Base-by-base conservation (phyloP, 225 moss, liverwort and hornwort genomes). In the Polytrichum commune region DNA sequence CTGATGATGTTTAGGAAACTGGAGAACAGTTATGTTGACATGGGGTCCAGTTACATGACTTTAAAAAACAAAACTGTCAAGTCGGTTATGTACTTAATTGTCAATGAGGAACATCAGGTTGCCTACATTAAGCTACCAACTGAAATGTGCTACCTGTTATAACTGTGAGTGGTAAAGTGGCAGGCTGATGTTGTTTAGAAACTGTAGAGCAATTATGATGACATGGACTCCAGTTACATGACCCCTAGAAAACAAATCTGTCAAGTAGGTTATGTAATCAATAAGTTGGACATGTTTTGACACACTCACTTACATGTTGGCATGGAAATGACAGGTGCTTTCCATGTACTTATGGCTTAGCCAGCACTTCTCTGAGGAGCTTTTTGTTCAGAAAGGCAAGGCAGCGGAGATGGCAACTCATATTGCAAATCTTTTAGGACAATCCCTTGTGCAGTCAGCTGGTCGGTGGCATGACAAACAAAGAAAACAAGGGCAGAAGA, bases 391-490 rank as follows among this genome's bases (percentile, higher is more conserved):
- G 61, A 95, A 85, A 76, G 90, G 85, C 32, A 83, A 77, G 69
- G 98, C 95, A 29, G 93, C 80, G 18, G 93, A 89, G 69, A 95
- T 95, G 98, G 98, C 95, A 30, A 86, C 91, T 18, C 85, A 83
- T 32, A 95, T 98, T 74, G 98, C 98, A 29, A 66, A 77, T n/a
- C 82, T 95, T 24, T 80, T 95, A 62, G 95, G 93, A 4, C 98
- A 98, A 74, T 91, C 97, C 29, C 80, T 95, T 24, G 93, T 90
- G 77, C 96, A 96, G 80, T 93, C 96, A 8, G 92, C 96, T 24
- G 90, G 96, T 20, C 89, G 93, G 69, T 96, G 96, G 96, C 84
- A 82, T 67, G 69, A 79, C 72, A 74, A 63, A 61, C 76, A 70
- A 55, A 79, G 83, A 65, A 79, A 78, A 66, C 72, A 79, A 22